Percentiles rank a stretch among this genome's conserved stretches.
Evolutionary conservation across 164 flowering plant species (phyloP).

Genomic region (Aristolochia contorta): DNA sequence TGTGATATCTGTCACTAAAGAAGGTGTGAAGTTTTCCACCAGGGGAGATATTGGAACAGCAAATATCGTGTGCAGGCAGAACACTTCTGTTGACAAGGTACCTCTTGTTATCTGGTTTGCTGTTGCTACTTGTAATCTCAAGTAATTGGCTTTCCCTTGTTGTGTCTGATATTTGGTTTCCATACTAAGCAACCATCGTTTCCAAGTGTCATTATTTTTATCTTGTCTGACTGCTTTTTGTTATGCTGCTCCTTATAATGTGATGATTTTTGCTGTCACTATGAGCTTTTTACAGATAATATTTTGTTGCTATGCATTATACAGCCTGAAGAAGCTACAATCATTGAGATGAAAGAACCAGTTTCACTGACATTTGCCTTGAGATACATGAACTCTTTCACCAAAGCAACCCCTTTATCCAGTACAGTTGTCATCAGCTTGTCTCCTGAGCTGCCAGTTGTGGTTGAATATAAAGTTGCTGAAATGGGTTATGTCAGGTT

Average conservation of each 20-base stretch:
- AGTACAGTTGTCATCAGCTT: constrained; percentile 66
- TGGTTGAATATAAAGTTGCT: constrained; percentile 83
- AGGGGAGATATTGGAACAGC: constrained; percentile 86
- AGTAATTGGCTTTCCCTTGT: too few species aligned
- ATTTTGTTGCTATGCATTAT: background rate
- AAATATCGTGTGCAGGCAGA: constrained; percentile 72
- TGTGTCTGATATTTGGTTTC: too few species aligned
- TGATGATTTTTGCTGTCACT: background rate
- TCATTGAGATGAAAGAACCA: constrained; percentile 84
- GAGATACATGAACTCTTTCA: constrained; percentile 86
- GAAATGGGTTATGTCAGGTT: constrained; percentile 78
- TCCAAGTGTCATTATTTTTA: too few species aligned
- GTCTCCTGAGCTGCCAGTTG: constrained; percentile 77
- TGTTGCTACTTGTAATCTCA: background rate
- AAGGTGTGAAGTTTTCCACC: constrained; percentile 87
- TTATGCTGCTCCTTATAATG: background rate
- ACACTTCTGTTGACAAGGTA: constrained; percentile 77
- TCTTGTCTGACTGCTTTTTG: too few species aligned
- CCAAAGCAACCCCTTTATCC: constrained; percentile 76
- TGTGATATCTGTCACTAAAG: constrained; percentile 85
- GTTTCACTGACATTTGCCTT: constrained; percentile 77
- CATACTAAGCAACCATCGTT: too few species aligned
- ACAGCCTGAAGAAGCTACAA: constrained; percentile 78
- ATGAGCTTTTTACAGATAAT: too few species aligned
- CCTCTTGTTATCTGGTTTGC: background rate